Evolutionary conservation across 495 filamentous ascomycete species (phyloP), one percentile per base, ranked within the genome.

Genomic region (Gamarada debralockiae): DNA sequence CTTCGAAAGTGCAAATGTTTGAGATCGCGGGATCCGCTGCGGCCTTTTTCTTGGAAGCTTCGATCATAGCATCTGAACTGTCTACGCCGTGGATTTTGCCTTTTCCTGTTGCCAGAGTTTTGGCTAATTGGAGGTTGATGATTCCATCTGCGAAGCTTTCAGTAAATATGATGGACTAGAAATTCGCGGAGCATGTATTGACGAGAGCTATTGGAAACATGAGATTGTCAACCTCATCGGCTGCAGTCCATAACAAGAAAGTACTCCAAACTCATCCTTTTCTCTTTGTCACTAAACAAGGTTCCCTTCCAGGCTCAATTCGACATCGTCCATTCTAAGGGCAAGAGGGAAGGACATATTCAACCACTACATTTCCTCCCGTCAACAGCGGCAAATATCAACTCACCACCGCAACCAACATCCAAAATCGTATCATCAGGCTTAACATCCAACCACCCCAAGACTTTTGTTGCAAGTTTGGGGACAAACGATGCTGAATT

Each of bases 401-500:
- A 60, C 67, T 48, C 34, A 76, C 74, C 86, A 27, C 87, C 87
- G 59, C 87, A 90, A 17, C 87, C 87, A 24, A 90, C 65, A 63
- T 92, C 87, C 14, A 92, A 73, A 57, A 90, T 77, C 31, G 64
- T 66, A 61, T 90, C 86, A 60, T 74, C 69, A 15, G 70, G 72
- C 55, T 80, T 73, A 5, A 79, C 78, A 49, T 82, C 75, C 3
- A 92, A 79, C 73, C 81, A 84, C 49, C 73, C 61, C 23, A 87
- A 46, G n/a, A 90, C 73, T 53, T 78, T 84, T 4, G 71, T 73
- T 9, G 87, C 79, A 7, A 90, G 74, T 56, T 82, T 73, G 12
- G 87, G 82, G 15, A 90, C 85, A 62, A 90, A 92, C n/a, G 80
- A 74, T 2, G 85, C 87, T 21, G 83, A 76, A 49, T 76, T 66